phyloP scores from a whole-genome alignment of 1,284 basidiomycete genomes.

The Abortiporus biennis region DNA sequence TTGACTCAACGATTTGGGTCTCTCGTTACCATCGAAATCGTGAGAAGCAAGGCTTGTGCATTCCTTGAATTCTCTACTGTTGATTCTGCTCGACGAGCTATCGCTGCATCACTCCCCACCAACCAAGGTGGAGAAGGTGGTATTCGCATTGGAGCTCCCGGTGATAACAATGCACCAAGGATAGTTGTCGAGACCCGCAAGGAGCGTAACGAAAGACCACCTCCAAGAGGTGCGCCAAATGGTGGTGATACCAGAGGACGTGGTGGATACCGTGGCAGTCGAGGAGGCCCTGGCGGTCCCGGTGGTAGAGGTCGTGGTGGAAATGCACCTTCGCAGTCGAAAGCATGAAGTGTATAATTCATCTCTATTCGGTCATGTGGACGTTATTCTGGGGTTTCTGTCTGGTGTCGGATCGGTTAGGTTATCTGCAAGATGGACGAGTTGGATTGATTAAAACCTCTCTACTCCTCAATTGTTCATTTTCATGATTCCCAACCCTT shows the following conservation, averaged over 20 bases:
- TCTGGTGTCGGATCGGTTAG: no score
- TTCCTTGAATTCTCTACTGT: slow-evolving; percentile 86
- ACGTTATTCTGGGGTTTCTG: no score
- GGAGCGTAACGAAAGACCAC: slow-evolving; percentile 75
- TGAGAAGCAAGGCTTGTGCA: slow-evolving; percentile 86
- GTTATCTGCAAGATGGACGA: no score
- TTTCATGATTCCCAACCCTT: no score
- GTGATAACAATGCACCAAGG: slow-evolving; percentile 43
- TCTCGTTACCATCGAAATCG: slow-evolving; percentile 86
- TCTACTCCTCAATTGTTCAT: no score
- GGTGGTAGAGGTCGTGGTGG: slow-evolving; percentile 26
- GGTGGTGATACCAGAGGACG: slow-evolving; percentile 23
- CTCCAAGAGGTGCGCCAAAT: slow-evolving; percentile 27
- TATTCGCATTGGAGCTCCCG: slow-evolving; percentile 61
- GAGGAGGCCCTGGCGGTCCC: slow-evolving; percentile 25
- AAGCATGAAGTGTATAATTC: no score
- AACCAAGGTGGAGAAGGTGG: slow-evolving; percentile 82
- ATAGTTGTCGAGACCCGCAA: slow-evolving; percentile 86
- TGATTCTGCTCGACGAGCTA: slow-evolving; percentile 82
- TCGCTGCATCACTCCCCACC: slow-evolving; percentile 61
- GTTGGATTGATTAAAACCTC: no score
- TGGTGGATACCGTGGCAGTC: slow-evolving; percentile 24
- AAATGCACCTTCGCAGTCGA: no score
- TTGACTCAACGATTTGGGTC: slow-evolving; percentile 81
- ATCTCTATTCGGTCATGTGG: no score